Evolutionary conservation across 768 basidiomycete genomes (phyloP).

Genomic region (Trametes cinnabarina): DNA sequence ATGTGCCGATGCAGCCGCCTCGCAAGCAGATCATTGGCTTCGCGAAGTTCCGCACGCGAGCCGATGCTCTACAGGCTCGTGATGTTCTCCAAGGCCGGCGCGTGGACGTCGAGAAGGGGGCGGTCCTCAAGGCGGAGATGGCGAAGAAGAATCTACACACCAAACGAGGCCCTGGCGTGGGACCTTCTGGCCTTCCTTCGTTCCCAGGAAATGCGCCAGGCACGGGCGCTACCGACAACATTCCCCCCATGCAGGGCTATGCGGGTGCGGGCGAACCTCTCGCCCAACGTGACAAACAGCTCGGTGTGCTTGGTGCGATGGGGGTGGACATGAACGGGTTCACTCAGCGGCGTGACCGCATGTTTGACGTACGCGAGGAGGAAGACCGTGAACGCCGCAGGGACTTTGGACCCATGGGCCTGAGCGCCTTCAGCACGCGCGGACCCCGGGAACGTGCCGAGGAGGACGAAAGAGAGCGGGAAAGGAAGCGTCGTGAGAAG

Average conservation of each 20-base stretch:
- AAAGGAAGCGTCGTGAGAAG: slow-evolving; percentile 51
- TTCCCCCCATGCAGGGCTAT: slow-evolving; percentile 17
- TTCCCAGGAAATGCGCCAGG: slow-evolving; percentile 16
- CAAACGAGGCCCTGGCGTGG: slow-evolving; percentile 71
- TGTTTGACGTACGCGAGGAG: slow-evolving; percentile 40
- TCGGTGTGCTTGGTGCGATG: slow-evolving; percentile 22
- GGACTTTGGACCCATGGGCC: slow-evolving; percentile 34
- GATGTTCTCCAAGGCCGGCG: slow-evolving; percentile 86
- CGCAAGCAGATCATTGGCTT: slow-evolving; percentile 98
- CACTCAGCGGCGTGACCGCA: slow-evolving; percentile 26
- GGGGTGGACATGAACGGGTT: slow-evolving; percentile 40
- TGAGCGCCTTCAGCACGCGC: slow-evolving; percentile 35
- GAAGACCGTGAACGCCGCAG: slow-evolving; percentile 46
- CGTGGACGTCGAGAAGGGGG: slow-evolving; percentile 91
- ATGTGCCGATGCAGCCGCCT: slow-evolving; percentile 30
- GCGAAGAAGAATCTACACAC: slow-evolving; percentile 99
- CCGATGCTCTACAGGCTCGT: slow-evolving; percentile 83
- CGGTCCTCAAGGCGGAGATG: slow-evolving; percentile 97
- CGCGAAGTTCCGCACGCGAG: slow-evolving; percentile 87
- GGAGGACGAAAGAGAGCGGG: slow-evolving; percentile 51
- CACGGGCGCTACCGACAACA: slow-evolving; percentile 14
- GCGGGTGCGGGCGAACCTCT: slow-evolving; percentile 20
- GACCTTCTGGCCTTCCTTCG: slow-evolving; percentile 33
- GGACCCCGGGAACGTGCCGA: slow-evolving; percentile 62
- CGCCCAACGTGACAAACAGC: slow-evolving; percentile 20